These are phyloP conservation scores for Penicillium griseofulvum DNA, from an alignment of 2,329 filamentous ascomycete genomes.

Conservation along the genomic window DNA sequence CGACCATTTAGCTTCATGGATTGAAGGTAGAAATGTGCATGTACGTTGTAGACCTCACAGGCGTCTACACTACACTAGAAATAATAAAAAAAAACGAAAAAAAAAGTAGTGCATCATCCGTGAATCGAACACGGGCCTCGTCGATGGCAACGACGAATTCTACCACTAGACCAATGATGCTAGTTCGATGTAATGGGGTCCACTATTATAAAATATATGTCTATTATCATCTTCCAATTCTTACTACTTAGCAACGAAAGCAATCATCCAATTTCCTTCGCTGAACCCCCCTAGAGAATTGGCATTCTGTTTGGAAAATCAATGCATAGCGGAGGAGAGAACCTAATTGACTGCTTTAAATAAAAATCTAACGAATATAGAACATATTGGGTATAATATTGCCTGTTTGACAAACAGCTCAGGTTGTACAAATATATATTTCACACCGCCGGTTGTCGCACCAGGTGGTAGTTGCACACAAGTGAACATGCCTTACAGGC, in stretches of 20 bases:
- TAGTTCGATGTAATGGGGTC: conserved; percentile 5
- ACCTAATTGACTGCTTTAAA: not conserved
- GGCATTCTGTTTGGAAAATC: too few species aligned
- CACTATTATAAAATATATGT: not conserved
- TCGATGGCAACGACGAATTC: conserved; percentile 43
- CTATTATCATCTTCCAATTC: not conserved
- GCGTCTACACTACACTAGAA: too few species aligned
- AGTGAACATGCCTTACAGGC: not conserved
- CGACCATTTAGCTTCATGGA: too few species aligned
- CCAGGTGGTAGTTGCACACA: too few species aligned
- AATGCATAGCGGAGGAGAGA: not conserved
- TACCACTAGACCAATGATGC: conserved; percentile 46
- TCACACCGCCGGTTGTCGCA: not conserved
- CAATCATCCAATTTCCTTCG: too few species aligned
- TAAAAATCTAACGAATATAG: too few species aligned
- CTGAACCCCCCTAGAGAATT: not conserved
- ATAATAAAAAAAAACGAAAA: not conserved
- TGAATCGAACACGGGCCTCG: conserved; percentile 49
- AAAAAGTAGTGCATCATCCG: conserved; percentile 41
- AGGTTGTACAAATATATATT: not conserved
- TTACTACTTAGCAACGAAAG: not conserved
- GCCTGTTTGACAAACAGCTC: not conserved
- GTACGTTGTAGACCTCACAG: too few species aligned
- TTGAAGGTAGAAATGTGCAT: too few species aligned
- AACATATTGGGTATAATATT: not conserved